These are phyloP conservation scores for Leucocoprinus birnbaumii DNA, from an alignment of 768 basidiomycete genomes.

Conservation along the genomic window DNA sequence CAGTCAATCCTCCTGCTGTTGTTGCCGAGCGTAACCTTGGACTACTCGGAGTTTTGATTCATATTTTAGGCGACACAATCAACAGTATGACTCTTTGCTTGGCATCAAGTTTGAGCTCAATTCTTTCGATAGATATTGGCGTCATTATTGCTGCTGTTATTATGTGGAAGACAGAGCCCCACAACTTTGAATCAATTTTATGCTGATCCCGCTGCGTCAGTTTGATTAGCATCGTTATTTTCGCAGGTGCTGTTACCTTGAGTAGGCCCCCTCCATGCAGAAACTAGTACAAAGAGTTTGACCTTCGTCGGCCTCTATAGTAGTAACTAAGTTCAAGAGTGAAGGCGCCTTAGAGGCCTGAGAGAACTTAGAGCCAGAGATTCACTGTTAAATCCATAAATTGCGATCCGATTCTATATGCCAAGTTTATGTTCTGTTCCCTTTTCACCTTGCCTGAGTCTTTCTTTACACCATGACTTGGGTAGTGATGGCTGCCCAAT, in stretches of 20 bases:
- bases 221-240: conserved; percentile 52
- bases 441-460: no score
- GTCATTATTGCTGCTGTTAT: conserved; percentile 50
- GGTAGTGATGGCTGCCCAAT: no score
- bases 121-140: conserved; percentile 38
- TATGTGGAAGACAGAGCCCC: conserved; percentile 40
- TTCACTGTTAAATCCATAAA: no score
- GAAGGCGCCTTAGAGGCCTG: no score
- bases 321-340: no score
- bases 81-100: conserved; percentile 37
- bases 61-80: conserved; percentile 50
- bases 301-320: no score
- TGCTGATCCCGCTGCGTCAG: conserved; percentile 50
- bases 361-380: no score
- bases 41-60: conserved; percentile 44
- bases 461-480: no score
- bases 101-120: conserved; percentile 2
- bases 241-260: conserved; percentile 47
- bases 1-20: conserved; percentile 31
- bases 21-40: conserved; percentile 39
- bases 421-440: no score
- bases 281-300: no score
- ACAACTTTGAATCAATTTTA: conserved; percentile 39
- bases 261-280: conserved; percentile 28
- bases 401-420: no score